These are phyloP conservation scores for Yamadazyma jaroonii DNA, from an alignment of 1,139 yeast species.

Conservation along the genomic window DNA sequence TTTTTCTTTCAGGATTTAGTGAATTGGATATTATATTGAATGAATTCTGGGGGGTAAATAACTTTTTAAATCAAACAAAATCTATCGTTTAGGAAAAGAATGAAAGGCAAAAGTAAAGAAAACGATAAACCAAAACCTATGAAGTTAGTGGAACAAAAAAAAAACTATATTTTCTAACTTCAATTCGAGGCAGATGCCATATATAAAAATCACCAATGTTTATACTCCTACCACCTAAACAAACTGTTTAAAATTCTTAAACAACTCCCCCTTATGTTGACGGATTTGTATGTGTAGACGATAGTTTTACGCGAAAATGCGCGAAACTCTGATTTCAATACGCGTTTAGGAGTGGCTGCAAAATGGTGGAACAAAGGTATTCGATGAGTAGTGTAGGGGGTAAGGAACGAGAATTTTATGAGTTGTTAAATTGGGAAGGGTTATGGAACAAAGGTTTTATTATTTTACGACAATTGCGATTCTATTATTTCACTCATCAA, in stretches of 20 bases:
- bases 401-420: background rate
- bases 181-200: background rate
- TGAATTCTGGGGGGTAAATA: background rate
- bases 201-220: constrained; percentile 1
- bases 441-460: background rate
- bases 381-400: too few species aligned
- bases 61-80: constrained; percentile 1
- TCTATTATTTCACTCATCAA: background rate
- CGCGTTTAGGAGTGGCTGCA: constrained; percentile 1
- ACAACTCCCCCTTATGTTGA: too few species aligned
- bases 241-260: background rate
- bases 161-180: background rate
- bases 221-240: background rate
- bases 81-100: background rate
- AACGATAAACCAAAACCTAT: too few species aligned
- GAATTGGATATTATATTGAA: too few species aligned
- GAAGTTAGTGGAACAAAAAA: background rate
- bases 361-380: background rate
- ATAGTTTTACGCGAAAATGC: constrained; percentile 2
- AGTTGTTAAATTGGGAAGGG: background rate
- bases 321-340: background rate
- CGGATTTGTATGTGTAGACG: background rate
- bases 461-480: background rate
- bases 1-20: too few species aligned
- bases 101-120: background rate